A percentile compares a stretch with the other conserved stretches of the same genome.
Evolutionary conservation across 106 monocot genomes (phyloP).

Genomic region (Dendrobium nobile): DNA sequence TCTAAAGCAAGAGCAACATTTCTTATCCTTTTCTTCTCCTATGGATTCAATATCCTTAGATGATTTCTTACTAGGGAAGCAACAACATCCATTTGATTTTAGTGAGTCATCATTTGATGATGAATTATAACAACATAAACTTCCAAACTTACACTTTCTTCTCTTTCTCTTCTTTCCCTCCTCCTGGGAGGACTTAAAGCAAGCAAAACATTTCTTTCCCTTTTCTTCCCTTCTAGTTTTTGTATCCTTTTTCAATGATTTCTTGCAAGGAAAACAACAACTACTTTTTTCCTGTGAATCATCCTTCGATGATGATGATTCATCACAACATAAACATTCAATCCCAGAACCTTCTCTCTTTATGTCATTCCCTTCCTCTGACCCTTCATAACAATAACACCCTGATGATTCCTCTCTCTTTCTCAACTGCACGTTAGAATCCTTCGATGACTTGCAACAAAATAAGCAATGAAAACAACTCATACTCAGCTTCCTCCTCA

Average conservation of each 20-base stretch:
- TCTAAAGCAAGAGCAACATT: not conserved
- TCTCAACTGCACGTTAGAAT: not conserved
- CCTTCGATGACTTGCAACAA: not conserved
- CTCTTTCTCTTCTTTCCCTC: not conserved
- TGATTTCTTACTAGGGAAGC: not conserved
- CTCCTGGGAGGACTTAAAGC: not conserved
- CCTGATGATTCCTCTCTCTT: not conserved
- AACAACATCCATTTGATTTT: not conserved
- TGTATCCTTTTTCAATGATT: not conserved
- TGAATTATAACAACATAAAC: not conserved
- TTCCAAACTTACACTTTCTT: not conserved
- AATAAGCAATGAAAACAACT: not conserved
- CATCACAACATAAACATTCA: not conserved
- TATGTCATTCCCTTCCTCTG: not conserved
- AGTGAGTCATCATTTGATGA: not conserved
- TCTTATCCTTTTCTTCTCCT: not conserved
- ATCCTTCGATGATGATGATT: not conserved
- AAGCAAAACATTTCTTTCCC: not conserved
- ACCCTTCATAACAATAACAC: not conserved
- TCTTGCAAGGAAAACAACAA: not conserved
- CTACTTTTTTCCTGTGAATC: not conserved
- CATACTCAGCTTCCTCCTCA: not conserved
- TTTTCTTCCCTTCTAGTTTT: not conserved
- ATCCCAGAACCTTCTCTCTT: not conserved
- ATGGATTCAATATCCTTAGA: not conserved